phyloP scores from a whole-genome alignment of 805 yeast species.

The Saccharomyces jurei region DNA sequence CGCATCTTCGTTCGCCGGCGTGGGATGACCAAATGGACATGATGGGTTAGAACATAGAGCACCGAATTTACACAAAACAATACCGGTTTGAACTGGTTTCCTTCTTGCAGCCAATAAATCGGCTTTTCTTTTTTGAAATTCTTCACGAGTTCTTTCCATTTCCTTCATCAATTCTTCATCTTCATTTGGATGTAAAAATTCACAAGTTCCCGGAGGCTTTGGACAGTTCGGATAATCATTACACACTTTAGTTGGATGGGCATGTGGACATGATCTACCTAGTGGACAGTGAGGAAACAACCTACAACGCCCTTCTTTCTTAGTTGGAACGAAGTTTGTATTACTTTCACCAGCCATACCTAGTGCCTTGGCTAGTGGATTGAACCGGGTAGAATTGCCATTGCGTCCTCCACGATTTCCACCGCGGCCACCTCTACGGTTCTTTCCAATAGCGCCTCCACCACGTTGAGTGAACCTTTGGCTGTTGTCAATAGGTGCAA shows the following conservation, averaged over 20 bases:
- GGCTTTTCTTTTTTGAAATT: slow-evolving; percentile 38
- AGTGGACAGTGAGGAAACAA: slow-evolving; percentile 63
- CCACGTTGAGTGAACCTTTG: slow-evolving; percentile 19
- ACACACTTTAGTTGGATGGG: slow-evolving; percentile 77
- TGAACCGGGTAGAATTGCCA: slow-evolving; percentile 25
- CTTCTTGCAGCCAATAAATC: slow-evolving; percentile 29
- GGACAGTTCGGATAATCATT: slow-evolving; percentile 71
- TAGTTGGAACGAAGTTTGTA: slow-evolving; percentile 35
- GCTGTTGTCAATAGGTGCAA: slow-evolving; percentile 5
- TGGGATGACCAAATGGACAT: slow-evolving; percentile 89
- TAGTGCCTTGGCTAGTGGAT: slow-evolving; percentile 34
- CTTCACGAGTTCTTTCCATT: slow-evolving; percentile 53
- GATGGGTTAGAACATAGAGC: slow-evolving; percentile 62
- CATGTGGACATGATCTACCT: slow-evolving; percentile 57
- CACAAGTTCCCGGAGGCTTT: slow-evolving; percentile 75
- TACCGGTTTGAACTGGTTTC: slow-evolving; percentile 39
- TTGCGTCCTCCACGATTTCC: slow-evolving; percentile 18
- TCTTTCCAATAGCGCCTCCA: slow-evolving; percentile 9
- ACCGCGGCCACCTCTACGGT: slow-evolving; percentile 14
- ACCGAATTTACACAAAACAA: slow-evolving; percentile 69
- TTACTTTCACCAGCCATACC: slow-evolving; percentile 26
- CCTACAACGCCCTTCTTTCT: slow-evolving; percentile 57
- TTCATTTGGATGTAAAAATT: slow-evolving; percentile 75
- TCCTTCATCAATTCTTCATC: slow-evolving; percentile 67
- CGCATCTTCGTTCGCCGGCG: slow-evolving; percentile 72